A percentile compares a stretch with the other conserved stretches of the same genome.
phyloP scores from a whole-genome alignment of 805 yeast species.

The Kodamaea lidongshanica region DNA sequence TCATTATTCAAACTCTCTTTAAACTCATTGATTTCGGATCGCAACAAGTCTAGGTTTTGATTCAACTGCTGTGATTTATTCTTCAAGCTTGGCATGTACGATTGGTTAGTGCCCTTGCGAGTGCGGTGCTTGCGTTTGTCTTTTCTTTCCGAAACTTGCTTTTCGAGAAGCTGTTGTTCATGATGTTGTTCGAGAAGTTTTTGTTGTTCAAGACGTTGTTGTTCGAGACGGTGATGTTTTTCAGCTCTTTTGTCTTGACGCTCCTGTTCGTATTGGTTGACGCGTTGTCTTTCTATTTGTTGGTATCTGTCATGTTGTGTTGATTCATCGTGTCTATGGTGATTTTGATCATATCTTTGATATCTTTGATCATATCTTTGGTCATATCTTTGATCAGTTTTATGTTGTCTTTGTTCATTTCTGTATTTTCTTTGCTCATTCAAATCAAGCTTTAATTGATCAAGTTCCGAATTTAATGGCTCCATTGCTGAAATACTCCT shows the following conservation, averaged over 20 bases:
- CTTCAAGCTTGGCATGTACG: slow-evolving; percentile 9
- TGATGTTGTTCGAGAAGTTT: neutral
- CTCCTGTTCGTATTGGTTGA: slow-evolving; percentile 3
- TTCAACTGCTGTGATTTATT: slow-evolving; percentile 31
- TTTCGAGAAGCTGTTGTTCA: slow-evolving; percentile 1
- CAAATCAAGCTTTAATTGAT: neutral
- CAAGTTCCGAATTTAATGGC: neutral
- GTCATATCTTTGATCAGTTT: neutral
- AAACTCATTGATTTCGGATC: slow-evolving; percentile 40
- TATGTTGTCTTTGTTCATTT: slow-evolving; percentile 1
- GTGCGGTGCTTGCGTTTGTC: no score
- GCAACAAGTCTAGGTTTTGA: slow-evolving; percentile 34
- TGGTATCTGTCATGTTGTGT: no score
- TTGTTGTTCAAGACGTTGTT: slow-evolving; percentile 1
- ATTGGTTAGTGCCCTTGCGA: slow-evolving; percentile 9
- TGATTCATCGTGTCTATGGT: no score
- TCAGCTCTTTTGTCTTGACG: no score
- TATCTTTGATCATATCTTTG: neutral
- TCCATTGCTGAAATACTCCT: no score
- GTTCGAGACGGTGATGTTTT: no score
- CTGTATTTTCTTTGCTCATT: slow-evolving; percentile 1
- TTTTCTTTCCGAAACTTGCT: neutral
- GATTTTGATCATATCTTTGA: neutral
- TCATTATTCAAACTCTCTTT: slow-evolving; percentile 33
- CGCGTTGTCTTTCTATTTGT: slow-evolving; percentile 1